Evolutionary conservation across 257 asterid genomes (phyloP).

Genomic region (Lithospermum erythrorhizon): DNA sequence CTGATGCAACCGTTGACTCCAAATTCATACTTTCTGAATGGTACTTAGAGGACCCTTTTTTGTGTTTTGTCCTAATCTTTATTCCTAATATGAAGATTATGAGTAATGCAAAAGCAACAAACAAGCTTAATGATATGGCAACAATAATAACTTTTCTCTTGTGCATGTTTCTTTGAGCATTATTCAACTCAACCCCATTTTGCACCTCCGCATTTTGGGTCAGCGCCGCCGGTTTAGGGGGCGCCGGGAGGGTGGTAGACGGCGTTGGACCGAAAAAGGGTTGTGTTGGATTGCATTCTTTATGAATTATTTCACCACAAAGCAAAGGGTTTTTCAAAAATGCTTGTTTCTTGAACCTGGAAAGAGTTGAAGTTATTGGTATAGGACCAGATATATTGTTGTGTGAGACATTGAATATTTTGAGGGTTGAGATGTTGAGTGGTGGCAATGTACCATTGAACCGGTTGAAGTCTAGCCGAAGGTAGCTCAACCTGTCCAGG

Average conservation of each 20-base stretch:
- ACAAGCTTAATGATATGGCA: constrained; percentile 39
- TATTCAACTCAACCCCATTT: background rate
- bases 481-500: constrained; percentile 49
- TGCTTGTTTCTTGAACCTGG: constrained; percentile 45
- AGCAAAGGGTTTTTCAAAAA: constrained; percentile 44
- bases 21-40: constrained; percentile 17
- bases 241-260: constrained; percentile 21
- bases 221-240: constrained; percentile 10
- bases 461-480: constrained; percentile 75
- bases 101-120: constrained; percentile 26
- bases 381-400: constrained; percentile 67
- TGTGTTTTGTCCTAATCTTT: constrained; percentile 8
- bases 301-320: constrained; percentile 67
- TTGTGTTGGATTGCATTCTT: constrained; percentile 37
- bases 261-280: constrained; percentile 42
- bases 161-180: constrained; percentile 14
- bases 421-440: constrained; percentile 48
- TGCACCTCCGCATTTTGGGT: constrained; percentile 26
- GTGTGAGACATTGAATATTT: constrained; percentile 50
- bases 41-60: background rate
- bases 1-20: constrained; percentile 19
- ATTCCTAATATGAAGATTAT: constrained; percentile 23
- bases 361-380: constrained; percentile 56
- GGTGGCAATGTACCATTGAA: constrained; percentile 73
- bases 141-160: constrained; percentile 29